phyloP scores from a whole-genome alignment of 2,329 filamentous ascomycete species.

The Exophiala oligosperma region DNA sequence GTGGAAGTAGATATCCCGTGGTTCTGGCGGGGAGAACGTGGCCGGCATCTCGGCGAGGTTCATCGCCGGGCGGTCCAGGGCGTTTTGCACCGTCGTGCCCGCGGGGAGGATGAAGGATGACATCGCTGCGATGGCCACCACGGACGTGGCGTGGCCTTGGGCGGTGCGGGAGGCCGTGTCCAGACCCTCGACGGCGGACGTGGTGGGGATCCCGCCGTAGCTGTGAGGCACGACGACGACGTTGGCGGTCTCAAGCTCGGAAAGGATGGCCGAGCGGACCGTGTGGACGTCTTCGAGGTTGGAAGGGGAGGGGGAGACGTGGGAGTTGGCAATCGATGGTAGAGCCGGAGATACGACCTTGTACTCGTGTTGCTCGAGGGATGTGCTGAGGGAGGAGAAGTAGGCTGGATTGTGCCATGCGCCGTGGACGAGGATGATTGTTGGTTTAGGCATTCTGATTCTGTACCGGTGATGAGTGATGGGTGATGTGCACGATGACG shows the following conservation, averaged over 20 bases:
- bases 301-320: slow-evolving; percentile 24
- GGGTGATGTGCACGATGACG: no score
- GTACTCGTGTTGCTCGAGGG: slow-evolving; percentile 36
- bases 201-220: slow-evolving; percentile 26
- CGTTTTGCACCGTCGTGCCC: slow-evolving; percentile 1
- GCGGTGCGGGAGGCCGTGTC: slow-evolving; percentile 3
- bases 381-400: slow-evolving; percentile 30
- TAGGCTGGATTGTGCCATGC: slow-evolving; percentile 38
- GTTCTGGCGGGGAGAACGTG: not conserved
- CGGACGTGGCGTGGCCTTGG: not conserved
- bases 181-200: slow-evolving; percentile 20
- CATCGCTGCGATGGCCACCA: slow-evolving; percentile 13
- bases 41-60: not conserved
- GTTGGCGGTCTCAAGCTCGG: slow-evolving; percentile 20
- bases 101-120: slow-evolving; percentile 6
- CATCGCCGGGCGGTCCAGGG: not conserved
- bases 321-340: slow-evolving; percentile 31
- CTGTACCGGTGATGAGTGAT: no score
- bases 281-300: slow-evolving; percentile 10
- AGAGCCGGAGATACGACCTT: slow-evolving; percentile 25
- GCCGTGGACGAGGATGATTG: slow-evolving; percentile 39
- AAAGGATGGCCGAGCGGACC: slow-evolving; percentile 15
- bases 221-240: slow-evolving; percentile 25
- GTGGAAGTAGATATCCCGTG: slow-evolving; percentile 1
- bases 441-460: slow-evolving; percentile 31